Percentiles rank a stretch among this genome's conserved stretches.
phyloP scores from a whole-genome alignment of 2,329 filamentous ascomycete species.

The Penicillium sp. region DNA sequence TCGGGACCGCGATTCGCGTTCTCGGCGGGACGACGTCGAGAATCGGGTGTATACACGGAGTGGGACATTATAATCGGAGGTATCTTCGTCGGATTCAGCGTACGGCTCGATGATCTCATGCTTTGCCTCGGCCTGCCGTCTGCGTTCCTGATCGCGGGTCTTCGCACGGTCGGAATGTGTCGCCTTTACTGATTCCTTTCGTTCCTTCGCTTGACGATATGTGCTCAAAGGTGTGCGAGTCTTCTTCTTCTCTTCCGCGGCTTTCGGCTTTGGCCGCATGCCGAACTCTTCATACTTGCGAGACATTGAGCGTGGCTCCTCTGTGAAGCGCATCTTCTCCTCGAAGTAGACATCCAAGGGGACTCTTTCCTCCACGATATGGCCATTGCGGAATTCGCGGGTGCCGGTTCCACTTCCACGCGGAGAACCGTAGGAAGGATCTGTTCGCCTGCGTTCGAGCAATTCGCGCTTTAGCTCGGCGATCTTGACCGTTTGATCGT shows the following conservation, averaged over 20 bases:
- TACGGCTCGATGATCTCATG: constrained; percentile 29
- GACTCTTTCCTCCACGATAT: constrained; percentile 44
- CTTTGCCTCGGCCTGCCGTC: constrained; percentile 41
- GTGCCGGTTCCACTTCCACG: constrained; percentile 20
- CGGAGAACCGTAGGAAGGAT: constrained; percentile 20
- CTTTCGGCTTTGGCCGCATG: constrained; percentile 33
- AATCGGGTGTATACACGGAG: constrained; percentile 20
- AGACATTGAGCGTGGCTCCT: constrained; percentile 37
- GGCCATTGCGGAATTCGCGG: constrained; percentile 43
- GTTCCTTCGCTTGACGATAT: constrained; percentile 32
- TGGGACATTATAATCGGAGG: constrained; percentile 32
- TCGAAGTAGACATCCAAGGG: constrained; percentile 40
- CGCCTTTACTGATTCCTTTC: constrained; percentile 32
- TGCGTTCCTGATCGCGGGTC: constrained; percentile 43
- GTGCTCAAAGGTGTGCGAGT: constrained; percentile 27
- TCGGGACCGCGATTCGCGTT: constrained; percentile 21
- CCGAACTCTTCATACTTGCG: constrained; percentile 42
- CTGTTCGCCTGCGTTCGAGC: constrained; percentile 43
- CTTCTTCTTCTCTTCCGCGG: constrained; percentile 39
- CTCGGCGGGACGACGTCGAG: constrained; percentile 22
- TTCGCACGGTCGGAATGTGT: constrained; percentile 37
- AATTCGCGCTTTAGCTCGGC: constrained; percentile 60
- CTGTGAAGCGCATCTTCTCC: constrained; percentile 37
- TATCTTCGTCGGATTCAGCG: constrained; percentile 32
- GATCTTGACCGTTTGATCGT: constrained; percentile 71